Evolutionary conservation across 345 rosid genomes (phyloP), one percentile per base, ranked within the genome.

Genomic region (Diplotaxis tenuifolia): DNA sequence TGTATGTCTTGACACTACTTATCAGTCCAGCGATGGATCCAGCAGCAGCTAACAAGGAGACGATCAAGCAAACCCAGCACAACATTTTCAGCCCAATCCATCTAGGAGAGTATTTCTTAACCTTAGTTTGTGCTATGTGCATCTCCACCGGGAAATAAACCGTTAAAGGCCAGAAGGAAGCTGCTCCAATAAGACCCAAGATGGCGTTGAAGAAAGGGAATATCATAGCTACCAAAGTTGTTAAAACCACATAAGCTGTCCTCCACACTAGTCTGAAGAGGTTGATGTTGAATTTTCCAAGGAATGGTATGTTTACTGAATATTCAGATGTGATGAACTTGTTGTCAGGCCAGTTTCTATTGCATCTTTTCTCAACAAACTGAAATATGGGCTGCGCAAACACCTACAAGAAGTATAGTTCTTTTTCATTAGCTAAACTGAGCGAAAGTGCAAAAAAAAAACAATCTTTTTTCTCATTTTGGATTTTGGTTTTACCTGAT

Each of bases 141-240:
- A 94, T 94, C 75, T 94, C 98, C 4, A 89, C 76, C 0, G 98
- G 98, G 62, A 94, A 91, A 75, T 88, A 89, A 9, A 94, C 99
- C 0, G 99, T 87, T 60, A 94, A 73, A 2, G 99, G 99, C 93
- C 95, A 94, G 70, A 94, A 94, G 0, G 97, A 87, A 7, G 82
- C 86, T 1, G 97, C 96, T 28, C 99, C 99, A 0, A 95, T 76
- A 3, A 95, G 86, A 11, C 96, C 97, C 54, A 91, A 64, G 62
- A 91, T 87, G 25, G 85, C 92, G 27, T 91, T 95, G 91, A 95
- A 95, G 88, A 95, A 91, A 5, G 99, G 99, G 52, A 95, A 81
- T 22, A 91, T 78, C 99, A 89, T 91, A 53, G 99, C 97, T 7
- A 88, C 1, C 3, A 95, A 52, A 7, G 90, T 82, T 1, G 93